phyloP scores from a whole-genome alignment of 2,329 filamentous ascomycete genomes.

The Monilinia fructicola region DNA sequence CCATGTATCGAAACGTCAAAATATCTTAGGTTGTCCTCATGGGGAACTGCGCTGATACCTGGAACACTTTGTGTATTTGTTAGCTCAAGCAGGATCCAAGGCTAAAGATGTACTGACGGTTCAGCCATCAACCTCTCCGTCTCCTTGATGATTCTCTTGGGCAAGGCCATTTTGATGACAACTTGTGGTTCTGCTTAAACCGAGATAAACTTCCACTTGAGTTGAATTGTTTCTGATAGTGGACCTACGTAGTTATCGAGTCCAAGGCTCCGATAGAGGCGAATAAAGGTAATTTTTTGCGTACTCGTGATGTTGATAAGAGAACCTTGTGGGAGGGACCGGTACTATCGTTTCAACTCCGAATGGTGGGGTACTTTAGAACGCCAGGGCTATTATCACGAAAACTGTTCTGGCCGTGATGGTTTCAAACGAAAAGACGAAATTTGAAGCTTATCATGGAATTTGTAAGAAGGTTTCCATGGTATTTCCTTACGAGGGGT shows the following conservation, averaged over 20 bases:
- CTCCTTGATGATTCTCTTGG: conserved; percentile 98
- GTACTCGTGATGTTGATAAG: conserved; percentile 20
- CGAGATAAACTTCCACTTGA: background rate
- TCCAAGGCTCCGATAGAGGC: conserved; percentile 1
- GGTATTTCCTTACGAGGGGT: no score
- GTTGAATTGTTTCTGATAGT: background rate
- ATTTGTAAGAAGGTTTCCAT: no score
- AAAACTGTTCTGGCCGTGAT: background rate
- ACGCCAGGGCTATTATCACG: conserved; percentile 1
- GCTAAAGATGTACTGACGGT: conserved; percentile 62
- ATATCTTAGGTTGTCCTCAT: conserved; percentile 96
- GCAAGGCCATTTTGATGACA: conserved; percentile 61
- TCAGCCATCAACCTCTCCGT: conserved; percentile 96
- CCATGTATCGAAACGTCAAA: conserved; percentile 98
- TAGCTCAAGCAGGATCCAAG: conserved; percentile 21
- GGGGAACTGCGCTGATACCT: conserved; percentile 91
- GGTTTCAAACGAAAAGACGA: no score
- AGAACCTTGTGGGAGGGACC: conserved; percentile 9
- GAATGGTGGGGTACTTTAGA: conserved; percentile 16
- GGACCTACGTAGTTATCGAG: conserved; percentile 3
- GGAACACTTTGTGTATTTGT: conserved; percentile 65
- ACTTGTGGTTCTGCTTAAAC: conserved; percentile 1
- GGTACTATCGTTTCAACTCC: conserved; percentile 8
- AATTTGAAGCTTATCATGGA: background rate
- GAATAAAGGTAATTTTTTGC: conserved; percentile 6